Evolutionary conservation across 441 rosid species (phyloP), one percentile per base, ranked within the genome.

Genomic region (Flueggea neowawraea): DNA sequence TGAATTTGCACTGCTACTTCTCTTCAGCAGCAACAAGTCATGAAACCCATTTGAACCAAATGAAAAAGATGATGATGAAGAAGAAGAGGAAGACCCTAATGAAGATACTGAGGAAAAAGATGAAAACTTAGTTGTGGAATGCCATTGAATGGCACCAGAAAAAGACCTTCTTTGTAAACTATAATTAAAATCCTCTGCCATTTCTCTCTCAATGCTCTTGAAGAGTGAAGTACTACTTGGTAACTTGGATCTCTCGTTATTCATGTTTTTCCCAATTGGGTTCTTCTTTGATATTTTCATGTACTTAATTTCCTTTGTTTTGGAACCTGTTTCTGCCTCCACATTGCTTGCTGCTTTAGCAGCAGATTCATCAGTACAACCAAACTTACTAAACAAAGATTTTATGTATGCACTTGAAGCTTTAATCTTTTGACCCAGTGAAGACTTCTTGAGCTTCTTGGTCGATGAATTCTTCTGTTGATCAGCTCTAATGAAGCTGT

Each of bases 121-220:
- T 43, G 80, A 79, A 61, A 75, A 76, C 63, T 82, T 90, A 3
- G 72, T 52, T 36, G 67, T 60, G 14, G 82, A 80, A 68, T 82
- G 87, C 63, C 83, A 61, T 39, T 80, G 91, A 62, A 89, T 81
- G 11, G 78, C 94, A 10, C 90, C 95, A 8, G 97, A 87, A 70
- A 86, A 94, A 0, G 96, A 89, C 75, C 80, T 88, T 47, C 98
- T 84, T 52, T 86, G 92, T 51, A 57, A 57, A 32, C 55, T 71
- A 45, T 54, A 63, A 32, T 54, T 58, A 43, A 5, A 36, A 36
- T 74, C 79, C 44, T 76, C 83, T 33, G 44, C 57, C 55, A 69
- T 66, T 58, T 82, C 82, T 54, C 36, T 73, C 10, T 74, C 78
- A 28, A 71, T 64, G 65, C 74, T 72, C 63, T 67, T 74, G 67